Evolutionary conservation across 768 basidiomycete genomes (phyloP).

Genomic region (Gloeopeniophorella convolvens): DNA sequence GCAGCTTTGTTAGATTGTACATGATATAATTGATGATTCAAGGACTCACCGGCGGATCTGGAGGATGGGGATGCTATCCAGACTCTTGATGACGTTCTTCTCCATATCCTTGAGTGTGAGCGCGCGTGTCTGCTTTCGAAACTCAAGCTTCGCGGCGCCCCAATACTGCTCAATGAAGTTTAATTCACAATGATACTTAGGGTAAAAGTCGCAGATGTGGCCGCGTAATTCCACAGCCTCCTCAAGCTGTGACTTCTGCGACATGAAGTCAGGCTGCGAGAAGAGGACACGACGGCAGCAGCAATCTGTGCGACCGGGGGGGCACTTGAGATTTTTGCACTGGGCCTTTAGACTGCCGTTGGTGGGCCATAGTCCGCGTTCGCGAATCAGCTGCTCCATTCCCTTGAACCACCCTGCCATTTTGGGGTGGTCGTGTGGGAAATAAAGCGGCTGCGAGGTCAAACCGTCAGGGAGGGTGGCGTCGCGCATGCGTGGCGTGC

Average conservation of each 20-base stretch:
- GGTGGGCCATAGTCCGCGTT: neutral
- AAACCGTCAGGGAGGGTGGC: constrained; percentile 3
- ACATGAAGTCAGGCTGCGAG: neutral
- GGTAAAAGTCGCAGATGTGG: neutral
- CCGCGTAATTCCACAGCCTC: neutral
- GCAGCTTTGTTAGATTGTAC: neutral
- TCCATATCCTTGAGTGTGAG: neutral
- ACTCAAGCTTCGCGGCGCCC: neutral
- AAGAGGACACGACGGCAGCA: neutral
- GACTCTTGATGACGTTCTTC: neutral
- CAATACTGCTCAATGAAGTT: neutral
- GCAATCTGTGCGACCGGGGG: neutral
- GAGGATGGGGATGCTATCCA: neutral
- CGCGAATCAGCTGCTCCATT: neutral
- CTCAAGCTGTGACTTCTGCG: neutral
- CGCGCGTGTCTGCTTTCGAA: neutral
- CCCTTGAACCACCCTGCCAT: constrained; percentile 2
- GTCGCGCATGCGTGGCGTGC: neutral
- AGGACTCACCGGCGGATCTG: neutral
- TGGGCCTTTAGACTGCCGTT: neutral
- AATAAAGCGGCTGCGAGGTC: neutral
- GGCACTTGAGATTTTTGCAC: neutral
- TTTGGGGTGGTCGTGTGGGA: neutral
- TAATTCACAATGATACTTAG: too few relatives aligned
- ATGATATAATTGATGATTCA: neutral